Evolutionary conservation across 176 grass and related monocot genomes (phyloP).

Genomic region (Panicum miliaceum): DNA sequence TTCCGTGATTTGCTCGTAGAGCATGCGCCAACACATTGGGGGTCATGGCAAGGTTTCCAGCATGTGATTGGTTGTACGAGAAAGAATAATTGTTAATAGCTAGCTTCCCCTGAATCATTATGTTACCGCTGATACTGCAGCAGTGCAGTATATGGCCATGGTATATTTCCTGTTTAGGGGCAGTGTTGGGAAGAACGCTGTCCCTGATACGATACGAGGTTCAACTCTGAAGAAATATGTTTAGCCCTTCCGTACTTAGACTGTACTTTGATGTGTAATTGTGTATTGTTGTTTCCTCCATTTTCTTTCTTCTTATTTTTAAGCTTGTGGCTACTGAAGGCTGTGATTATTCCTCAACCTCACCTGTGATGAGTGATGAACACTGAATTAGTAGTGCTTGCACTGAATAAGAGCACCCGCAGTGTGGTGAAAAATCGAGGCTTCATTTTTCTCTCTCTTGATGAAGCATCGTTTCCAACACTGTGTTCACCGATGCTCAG

Average conservation of each 20-base stretch:
- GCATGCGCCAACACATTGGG: conserved; percentile 19
- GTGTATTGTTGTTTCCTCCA: background rate
- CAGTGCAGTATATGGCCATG: background rate
- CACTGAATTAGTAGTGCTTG: background rate
- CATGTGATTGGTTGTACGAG: conserved; percentile 54
- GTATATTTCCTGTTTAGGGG: background rate
- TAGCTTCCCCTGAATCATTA: conserved; percentile 41
- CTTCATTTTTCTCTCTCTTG: too few relatives aligned
- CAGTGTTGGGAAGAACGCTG: background rate
- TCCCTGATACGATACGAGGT: background rate
- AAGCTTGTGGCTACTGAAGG: background rate
- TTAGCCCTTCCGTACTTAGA: background rate
- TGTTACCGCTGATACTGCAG: conserved; percentile 21
- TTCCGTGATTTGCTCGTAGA: conserved; percentile 43
- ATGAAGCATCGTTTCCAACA: too few relatives aligned
- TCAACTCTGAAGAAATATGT: conserved; percentile 35
- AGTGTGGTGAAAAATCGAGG: too few relatives aligned
- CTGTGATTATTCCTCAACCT: background rate
- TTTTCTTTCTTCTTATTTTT: too few relatives aligned
- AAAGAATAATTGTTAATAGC: conserved; percentile 56
- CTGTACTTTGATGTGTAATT: conserved; percentile 11
- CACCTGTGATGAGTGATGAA: background rate
- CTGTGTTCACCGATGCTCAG: too few relatives aligned
- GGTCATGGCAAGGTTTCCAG: conserved; percentile 3
- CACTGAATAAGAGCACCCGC: too few relatives aligned